phyloP scores from a whole-genome alignment of 495 filamentous ascomycete genomes.

The Penicillium antarcticum region DNA sequence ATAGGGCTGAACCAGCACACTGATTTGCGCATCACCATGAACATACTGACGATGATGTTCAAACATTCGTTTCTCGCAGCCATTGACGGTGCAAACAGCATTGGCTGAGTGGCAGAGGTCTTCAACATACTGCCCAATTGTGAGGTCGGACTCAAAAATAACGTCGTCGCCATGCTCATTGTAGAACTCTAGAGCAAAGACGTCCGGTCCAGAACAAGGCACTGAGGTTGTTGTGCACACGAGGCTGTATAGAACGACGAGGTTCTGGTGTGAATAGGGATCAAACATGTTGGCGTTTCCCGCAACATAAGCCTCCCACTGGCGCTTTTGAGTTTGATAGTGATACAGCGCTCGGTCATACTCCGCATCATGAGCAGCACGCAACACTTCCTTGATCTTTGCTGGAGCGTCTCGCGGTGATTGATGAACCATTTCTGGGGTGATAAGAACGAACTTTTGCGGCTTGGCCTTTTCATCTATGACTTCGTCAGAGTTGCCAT shows the following conservation, averaged over 20 bases:
- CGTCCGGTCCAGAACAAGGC: constrained; percentile 84
- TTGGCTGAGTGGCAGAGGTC: constrained; percentile 76
- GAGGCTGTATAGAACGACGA: constrained; percentile 89
- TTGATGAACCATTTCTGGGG: constrained; percentile 89
- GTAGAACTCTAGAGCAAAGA: constrained; percentile 86
- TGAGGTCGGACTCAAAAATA: constrained; percentile 78
- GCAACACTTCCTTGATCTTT: constrained; percentile 87
- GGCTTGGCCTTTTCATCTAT: constrained; percentile 57
- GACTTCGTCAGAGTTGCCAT: constrained; percentile 50
- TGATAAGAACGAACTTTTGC: constrained; percentile 81
- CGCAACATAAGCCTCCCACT: constrained; percentile 91
- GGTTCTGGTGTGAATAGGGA: constrained; percentile 90
- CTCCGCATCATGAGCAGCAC: constrained; percentile 92
- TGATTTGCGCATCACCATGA: constrained; percentile 91
- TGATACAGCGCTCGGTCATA: constrained; percentile 93
- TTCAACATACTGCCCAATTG: constrained; percentile 93
- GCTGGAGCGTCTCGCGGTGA: constrained; percentile 70
- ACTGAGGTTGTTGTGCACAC: constrained; percentile 89
- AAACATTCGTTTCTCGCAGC: constrained; percentile 83
- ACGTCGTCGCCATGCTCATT: constrained; percentile 71
- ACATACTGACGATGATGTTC: constrained; percentile 97
- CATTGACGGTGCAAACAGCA: constrained; percentile 72
- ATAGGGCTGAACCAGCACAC: constrained; percentile 77
- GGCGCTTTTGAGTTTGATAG: constrained; percentile 88
- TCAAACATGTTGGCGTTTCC: constrained; percentile 85